Evolutionary conservation across 352 stramenopile genomes (phyloP).

Genomic region (Pythium myriotylum): DNA sequence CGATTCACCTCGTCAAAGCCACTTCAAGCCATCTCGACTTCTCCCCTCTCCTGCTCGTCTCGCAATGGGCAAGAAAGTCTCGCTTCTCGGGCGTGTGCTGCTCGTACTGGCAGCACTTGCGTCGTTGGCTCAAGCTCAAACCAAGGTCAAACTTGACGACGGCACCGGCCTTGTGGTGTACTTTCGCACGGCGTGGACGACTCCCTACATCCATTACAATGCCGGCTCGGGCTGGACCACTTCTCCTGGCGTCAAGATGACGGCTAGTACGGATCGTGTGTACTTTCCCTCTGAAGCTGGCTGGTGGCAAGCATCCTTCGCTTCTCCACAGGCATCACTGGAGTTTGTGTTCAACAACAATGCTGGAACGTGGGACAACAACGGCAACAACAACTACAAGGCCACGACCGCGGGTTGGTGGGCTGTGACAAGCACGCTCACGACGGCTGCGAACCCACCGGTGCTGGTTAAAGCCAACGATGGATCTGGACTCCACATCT

Average conservation of each 20-base stretch:
- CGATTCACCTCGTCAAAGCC: no score
- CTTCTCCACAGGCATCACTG: constrained; percentile 22
- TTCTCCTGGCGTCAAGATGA: constrained; percentile 33
- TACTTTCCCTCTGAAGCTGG: constrained; percentile 40
- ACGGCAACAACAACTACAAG: constrained; percentile 43
- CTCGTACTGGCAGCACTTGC: no score
- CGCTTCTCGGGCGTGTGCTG: no score
- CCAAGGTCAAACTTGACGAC: no score
- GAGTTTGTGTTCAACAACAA: constrained; percentile 49
- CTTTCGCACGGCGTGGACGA: constrained; percentile 46
- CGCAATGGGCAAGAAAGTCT: no score
- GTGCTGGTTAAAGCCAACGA: constrained; percentile 18
- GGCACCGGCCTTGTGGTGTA: constrained; percentile 42
- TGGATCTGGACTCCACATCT: constrained; percentile 46
- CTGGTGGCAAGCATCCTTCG: constrained; percentile 44
- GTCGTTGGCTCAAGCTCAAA: no score
- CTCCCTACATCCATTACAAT: constrained; percentile 53
- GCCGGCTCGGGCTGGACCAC: constrained; percentile 37
- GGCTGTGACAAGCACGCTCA: constrained; percentile 11
- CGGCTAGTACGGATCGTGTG: constrained; percentile 32
- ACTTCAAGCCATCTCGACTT: no score
- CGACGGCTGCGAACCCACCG: no score
- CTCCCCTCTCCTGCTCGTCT: no score
- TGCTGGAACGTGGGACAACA: constrained; percentile 44
- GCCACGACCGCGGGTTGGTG: constrained; percentile 35